phyloP scores from a whole-genome alignment of 1,284 basidiomycete genomes.

The Pterulicium gracile region DNA sequence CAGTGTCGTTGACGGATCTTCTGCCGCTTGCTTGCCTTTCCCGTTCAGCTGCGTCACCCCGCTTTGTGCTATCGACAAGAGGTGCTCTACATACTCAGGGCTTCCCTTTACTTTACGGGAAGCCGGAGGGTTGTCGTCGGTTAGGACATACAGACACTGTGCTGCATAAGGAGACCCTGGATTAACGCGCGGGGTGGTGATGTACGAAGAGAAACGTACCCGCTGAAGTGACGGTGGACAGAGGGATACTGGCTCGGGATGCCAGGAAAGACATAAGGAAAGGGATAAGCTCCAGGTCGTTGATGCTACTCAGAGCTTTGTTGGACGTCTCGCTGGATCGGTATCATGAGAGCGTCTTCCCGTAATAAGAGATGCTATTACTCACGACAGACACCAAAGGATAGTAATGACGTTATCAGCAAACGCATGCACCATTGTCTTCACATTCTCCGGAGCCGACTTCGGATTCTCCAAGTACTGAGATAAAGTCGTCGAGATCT shows the following conservation, averaged over 20 bases:
- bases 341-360: slow-evolving; percentile 4
- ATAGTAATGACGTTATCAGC: slow-evolving; percentile 86
- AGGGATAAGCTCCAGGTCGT: slow-evolving; percentile 62
- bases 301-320: slow-evolving; percentile 82
- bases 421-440: slow-evolving; percentile 75
- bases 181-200: slow-evolving; percentile 3
- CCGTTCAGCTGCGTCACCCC: slow-evolving; percentile 26
- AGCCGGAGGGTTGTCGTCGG: slow-evolving; percentile 75
- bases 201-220: slow-evolving; percentile 31
- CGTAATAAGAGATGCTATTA: slow-evolving; percentile 11
- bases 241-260: slow-evolving; percentile 53
- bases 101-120: slow-evolving; percentile 52
- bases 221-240: slow-evolving; percentile 66
- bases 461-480: slow-evolving; percentile 53
- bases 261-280: slow-evolving; percentile 80
- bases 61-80: slow-evolving; percentile 55
- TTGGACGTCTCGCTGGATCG: slow-evolving; percentile 77
- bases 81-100: slow-evolving; percentile 54
- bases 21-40: slow-evolving; percentile 31
- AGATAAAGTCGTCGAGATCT: slow-evolving; percentile 71
- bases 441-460: slow-evolving; percentile 52
- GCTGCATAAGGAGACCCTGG: slow-evolving; percentile 32
- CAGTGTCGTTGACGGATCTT: slow-evolving; percentile 43
- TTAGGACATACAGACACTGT: slow-evolving; percentile 83
- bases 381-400: slow-evolving; percentile 89